These are phyloP conservation scores for Talaromyces piceae DNA, from an alignment of 2,329 filamentous ascomycete species.

Conservation along the genomic window DNA sequence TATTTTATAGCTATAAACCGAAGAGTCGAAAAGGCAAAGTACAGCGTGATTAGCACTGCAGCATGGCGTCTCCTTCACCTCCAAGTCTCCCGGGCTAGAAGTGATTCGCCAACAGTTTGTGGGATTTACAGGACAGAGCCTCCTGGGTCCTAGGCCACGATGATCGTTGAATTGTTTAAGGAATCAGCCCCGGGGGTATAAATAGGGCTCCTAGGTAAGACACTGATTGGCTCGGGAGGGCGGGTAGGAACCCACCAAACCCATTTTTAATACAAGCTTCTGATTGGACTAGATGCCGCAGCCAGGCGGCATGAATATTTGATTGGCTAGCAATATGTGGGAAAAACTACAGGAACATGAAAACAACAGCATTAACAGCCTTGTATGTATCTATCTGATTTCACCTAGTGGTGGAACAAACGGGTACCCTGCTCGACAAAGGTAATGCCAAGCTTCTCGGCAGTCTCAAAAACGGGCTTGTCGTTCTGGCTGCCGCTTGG, in stretches of 20 bases:
- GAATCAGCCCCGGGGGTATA: not conserved
- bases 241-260: not conserved
- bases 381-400: not conserved
- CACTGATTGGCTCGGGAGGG: not conserved
- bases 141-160: not conserved
- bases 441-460: constrained; percentile 83
- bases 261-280: not conserved
- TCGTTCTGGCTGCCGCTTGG: constrained; percentile 65
- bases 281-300: not conserved
- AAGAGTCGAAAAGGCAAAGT: not conserved
- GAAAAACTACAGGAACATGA: not conserved
- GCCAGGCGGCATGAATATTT: not conserved
- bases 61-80: not conserved
- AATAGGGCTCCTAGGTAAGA: not conserved
- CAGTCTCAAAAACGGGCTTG: constrained; percentile 60
- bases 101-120: too few species aligned
- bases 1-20: not conserved
- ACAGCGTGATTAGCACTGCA: not conserved
- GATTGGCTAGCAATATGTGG: not conserved
- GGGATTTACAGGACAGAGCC: not conserved
- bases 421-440: constrained; percentile 93
- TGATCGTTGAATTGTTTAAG: not conserved
- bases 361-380: not conserved
- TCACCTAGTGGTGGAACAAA: constrained; percentile 86
- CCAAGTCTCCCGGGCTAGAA: too few species aligned